Percentiles rank a stretch among this genome's conserved stretches.
These are phyloP conservation scores for Fragilaria crotonensis DNA, from an alignment of 108 stramenopile genomes.

Conservation along the genomic window DNA sequence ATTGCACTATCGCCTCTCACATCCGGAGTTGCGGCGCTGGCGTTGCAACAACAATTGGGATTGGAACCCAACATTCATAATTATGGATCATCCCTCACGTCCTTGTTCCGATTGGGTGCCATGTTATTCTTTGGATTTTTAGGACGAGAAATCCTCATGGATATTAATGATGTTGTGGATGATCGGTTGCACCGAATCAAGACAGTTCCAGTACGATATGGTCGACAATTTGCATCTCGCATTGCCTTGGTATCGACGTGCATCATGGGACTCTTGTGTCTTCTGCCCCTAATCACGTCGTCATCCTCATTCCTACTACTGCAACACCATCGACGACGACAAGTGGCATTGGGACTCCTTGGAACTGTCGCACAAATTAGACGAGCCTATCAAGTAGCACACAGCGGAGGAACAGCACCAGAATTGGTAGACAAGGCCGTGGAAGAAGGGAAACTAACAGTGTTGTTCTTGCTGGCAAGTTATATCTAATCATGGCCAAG, in stretches of 20 bases:
- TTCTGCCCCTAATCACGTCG: background rate
- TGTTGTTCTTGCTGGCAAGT: slow-evolving; percentile 25
- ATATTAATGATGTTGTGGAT: slow-evolving; percentile 48
- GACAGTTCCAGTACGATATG: slow-evolving; percentile 64
- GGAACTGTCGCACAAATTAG: slow-evolving; percentile 8
- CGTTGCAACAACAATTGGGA: slow-evolving; percentile 1
- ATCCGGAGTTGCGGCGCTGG: slow-evolving; percentile 38
- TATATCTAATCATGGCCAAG: slow-evolving; percentile 29
- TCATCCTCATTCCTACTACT: background rate
- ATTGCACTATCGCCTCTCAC: slow-evolving; percentile 57
- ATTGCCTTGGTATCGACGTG: slow-evolving; percentile 17
- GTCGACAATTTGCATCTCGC: slow-evolving; percentile 30
- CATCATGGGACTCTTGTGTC: background rate
- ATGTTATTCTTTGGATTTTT: slow-evolving; percentile 26
- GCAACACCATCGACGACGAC: background rate
- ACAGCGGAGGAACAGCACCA: slow-evolving; percentile 13
- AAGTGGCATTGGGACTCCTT: slow-evolving; percentile 11
- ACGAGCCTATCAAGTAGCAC: slow-evolving; percentile 21
- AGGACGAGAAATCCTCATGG: slow-evolving; percentile 70
- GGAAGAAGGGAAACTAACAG: slow-evolving; percentile 21
- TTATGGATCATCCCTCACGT: background rate
- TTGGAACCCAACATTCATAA: background rate
- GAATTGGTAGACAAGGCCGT: slow-evolving; percentile 10
- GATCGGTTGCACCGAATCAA: slow-evolving; percentile 38
- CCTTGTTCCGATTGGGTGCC: slow-evolving; percentile 6